phyloP scores from a whole-genome alignment of 2,329 filamentous ascomycete species.

The Fusarium sp. region DNA sequence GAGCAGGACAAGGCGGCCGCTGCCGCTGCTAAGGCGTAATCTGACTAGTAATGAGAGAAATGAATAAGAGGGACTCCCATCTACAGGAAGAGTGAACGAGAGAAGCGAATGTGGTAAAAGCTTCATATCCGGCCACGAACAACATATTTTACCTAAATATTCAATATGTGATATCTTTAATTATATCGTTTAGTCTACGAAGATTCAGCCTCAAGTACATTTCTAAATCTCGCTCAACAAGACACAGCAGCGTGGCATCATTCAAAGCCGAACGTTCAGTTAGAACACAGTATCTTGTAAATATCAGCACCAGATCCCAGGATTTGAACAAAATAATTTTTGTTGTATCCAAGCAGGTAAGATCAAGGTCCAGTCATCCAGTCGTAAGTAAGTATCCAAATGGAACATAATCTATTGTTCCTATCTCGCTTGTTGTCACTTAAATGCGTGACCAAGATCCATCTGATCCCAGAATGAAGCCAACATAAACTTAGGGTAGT shows the following conservation, averaged over 20 bases:
- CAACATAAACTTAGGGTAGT: conserved; percentile 26
- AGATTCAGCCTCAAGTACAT: not conserved
- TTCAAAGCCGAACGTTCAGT: not conserved
- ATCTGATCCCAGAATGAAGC: conserved; percentile 36
- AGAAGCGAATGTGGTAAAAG: not conserved
- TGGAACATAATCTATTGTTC: conserved; percentile 43
- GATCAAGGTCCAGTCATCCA: not conserved
- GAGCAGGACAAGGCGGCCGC: conserved; percentile 56
- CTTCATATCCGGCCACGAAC: conserved; percentile 1
- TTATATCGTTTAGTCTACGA: not conserved
- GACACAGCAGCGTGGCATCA: not conserved
- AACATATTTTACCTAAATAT: conserved; percentile 19
- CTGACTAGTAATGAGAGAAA: not conserved
- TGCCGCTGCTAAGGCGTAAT: conserved; percentile 38
- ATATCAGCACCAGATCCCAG: not conserved
- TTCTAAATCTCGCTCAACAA: not conserved
- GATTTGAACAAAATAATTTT: not conserved
- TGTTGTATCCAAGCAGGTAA: not conserved
- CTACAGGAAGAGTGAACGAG: conserved; percentile 7
- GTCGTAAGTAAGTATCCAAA: conserved; percentile 35
- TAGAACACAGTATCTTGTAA: not conserved
- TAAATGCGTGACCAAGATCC: conserved; percentile 38
- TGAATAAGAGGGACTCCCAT: not conserved
- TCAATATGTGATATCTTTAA: conserved; percentile 14
- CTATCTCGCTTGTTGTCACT: conserved; percentile 34